These are phyloP conservation scores for Phoma sp. DNA, from an alignment of 2,329 filamentous ascomycete species.

Conservation along the genomic window DNA sequence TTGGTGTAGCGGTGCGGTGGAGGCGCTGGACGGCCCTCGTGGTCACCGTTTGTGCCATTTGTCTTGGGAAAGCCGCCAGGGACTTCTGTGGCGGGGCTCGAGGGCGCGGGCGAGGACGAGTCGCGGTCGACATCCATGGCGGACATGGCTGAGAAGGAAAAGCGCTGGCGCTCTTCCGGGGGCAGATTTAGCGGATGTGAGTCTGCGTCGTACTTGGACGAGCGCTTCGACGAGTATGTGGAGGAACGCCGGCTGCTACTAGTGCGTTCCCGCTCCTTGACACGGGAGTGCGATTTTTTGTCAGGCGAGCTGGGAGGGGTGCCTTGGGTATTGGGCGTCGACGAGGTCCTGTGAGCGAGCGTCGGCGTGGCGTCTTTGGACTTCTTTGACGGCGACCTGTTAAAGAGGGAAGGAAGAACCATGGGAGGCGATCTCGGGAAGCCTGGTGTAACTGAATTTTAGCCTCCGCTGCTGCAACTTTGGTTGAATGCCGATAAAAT, in stretches of 20 bases:
- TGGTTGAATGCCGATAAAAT: constrained; percentile 41
- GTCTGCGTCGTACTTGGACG: constrained; percentile 67
- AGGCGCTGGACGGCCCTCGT: constrained; percentile 65
- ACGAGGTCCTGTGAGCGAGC: constrained; percentile 21
- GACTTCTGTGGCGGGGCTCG: constrained; percentile 55
- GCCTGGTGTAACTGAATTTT: constrained; percentile 41
- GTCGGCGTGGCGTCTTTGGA: constrained; percentile 35
- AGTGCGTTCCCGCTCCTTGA: constrained; percentile 42
- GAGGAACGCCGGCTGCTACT: constrained; percentile 35
- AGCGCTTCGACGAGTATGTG: constrained; percentile 46
- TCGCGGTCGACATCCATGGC: constrained; percentile 51
- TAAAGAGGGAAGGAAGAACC: constrained; percentile 50
- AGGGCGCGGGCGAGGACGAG: constrained; percentile 44
- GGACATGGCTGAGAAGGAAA: constrained; percentile 74
- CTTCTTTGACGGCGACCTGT: constrained; percentile 47
- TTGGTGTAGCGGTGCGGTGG: constrained; percentile 71
- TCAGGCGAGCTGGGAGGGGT: constrained; percentile 49
- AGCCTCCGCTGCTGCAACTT: constrained; percentile 38
- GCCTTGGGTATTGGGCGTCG: constrained; percentile 31
- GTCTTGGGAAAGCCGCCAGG: constrained; percentile 52
- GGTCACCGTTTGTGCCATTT: constrained; percentile 57
- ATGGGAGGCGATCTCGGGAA: constrained; percentile 40
- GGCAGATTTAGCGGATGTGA: constrained; percentile 89
- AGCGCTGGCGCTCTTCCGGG: constrained; percentile 83
- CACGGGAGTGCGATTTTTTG: constrained; percentile 42